Base-by-base conservation (phyloP, 1,139 yeast species). In the Scheffersomyces stambukii region DNA sequence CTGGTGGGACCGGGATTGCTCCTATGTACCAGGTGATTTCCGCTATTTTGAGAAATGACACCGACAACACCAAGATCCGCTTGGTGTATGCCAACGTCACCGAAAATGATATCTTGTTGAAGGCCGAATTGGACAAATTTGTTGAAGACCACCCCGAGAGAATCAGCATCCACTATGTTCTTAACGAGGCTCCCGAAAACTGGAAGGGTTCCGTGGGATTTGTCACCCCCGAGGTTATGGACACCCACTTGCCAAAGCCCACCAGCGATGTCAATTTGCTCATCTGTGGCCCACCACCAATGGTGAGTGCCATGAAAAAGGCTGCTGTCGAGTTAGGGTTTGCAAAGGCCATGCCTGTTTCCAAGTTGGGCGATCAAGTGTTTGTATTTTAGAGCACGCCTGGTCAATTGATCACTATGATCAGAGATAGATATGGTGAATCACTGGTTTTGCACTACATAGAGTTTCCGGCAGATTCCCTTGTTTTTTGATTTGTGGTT, bases 1-100 rank as follows among this genome's bases (percentile, higher is more conserved):
- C 96, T 44, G 98, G 96, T 46, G 98, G 98, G 52, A 74, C 94
- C 27, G 97, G 97, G 60, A 86, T 91, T 60, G 85, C 96, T 17
- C 98, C 97, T 38, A 71, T 89, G 69, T 88, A 72, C 70, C 98
- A 91, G 64, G 63, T 91, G 55, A 60, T 85, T 42, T 79, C 76
- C 45, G 77, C 77, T 41, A 71, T 82, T 47, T 63, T 80, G 52
- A 69, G 70, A 48, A 77, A 88, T 66, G 86, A 93, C 25, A 62
- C 61, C 21, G 97, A 89, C 64, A 81, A 83, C 57, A 91, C 97
- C 50, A 81, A 82, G 67, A 75, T 91, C 40, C 70, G 77, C 43
- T 70, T 91, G 48, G 58, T 81, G 52, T 88, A 84, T 62, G 96
- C 95, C 43, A 81, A 80, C 57, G 75, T 78, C 54, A 62, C 88